Percentiles rank a stretch among this genome's conserved stretches.
Evolutionary conservation across 768 basidiomycete genomes (phyloP).

Genomic region (Leccinellum rugosiceps): DNA sequence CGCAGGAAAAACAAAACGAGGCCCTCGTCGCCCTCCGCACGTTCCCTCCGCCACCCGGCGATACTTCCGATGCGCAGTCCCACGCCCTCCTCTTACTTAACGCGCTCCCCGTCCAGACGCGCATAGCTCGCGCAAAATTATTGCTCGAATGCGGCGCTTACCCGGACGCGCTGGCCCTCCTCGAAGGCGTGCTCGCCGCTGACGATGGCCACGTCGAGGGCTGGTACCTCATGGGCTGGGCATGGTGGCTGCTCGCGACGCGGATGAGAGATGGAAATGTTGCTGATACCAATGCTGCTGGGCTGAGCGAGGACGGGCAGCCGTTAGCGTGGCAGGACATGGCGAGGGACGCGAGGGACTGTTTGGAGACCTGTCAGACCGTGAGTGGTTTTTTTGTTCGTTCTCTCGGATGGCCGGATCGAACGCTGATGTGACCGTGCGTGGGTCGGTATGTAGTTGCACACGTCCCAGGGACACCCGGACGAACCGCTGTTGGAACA

Average conservation of each 20-base stretch:
- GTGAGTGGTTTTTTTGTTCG: no score
- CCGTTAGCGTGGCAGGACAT: constrained; percentile 70
- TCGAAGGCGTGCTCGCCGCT: no score
- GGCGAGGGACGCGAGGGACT: constrained; percentile 67
- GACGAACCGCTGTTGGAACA: constrained; percentile 78
- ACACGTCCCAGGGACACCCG: constrained; percentile 65
- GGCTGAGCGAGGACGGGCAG: constrained; percentile 34
- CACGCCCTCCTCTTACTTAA: constrained; percentile 38
- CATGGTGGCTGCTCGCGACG: constrained; percentile 81
- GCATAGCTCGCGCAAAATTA: constrained; percentile 77
- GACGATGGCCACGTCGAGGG: constrained; percentile 86
- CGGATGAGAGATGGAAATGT: constrained; percentile 55
- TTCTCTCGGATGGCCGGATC: background rate
- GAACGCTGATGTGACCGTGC: background rate
- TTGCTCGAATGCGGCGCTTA: no score
- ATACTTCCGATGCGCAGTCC: constrained; percentile 20
- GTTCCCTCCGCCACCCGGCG: no score
- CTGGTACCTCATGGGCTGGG: constrained; percentile 95
- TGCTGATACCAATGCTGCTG: constrained; percentile 36
- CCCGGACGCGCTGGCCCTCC: no score
- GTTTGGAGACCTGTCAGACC: constrained; percentile 78
- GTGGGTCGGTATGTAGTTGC: constrained; percentile 45
- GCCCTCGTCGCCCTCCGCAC: no score
- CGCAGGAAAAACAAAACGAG: constrained; percentile 80
- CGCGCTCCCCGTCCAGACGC: constrained; percentile 62